Evolutionary conservation across 495 filamentous ascomycete species (phyloP).

Genomic region (Aspergillus kassunensis): DNA sequence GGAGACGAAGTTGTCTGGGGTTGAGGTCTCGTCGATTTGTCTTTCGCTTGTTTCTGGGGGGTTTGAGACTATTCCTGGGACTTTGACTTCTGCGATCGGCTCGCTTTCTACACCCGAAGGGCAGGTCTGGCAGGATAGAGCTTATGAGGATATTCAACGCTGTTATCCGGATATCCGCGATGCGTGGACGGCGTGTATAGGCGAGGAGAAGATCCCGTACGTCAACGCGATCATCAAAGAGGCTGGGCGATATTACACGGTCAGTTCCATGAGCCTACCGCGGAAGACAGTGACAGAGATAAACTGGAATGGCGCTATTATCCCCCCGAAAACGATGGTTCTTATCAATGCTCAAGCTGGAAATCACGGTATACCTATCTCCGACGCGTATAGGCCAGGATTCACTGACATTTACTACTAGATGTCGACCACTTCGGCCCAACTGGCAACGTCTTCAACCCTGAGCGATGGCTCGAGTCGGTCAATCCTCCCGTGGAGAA

Average conservation of each 20-base stretch:
- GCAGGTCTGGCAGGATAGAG: slow-evolving; percentile 46
- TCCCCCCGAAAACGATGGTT: slow-evolving; percentile 52
- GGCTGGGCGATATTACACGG: slow-evolving; percentile 52
- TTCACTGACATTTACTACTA: slow-evolving; percentile 12
- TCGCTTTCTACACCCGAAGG: slow-evolving; percentile 45
- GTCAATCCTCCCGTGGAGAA: slow-evolving; percentile 34
- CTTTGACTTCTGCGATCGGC: slow-evolving; percentile 44
- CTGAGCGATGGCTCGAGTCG: slow-evolving; percentile 47
- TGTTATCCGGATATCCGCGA: slow-evolving; percentile 43
- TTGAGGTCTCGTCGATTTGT: slow-evolving; percentile 49
- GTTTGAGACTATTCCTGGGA: slow-evolving; percentile 50
- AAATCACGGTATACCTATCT: slow-evolving; percentile 46
- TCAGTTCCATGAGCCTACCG: slow-evolving; percentile 50
- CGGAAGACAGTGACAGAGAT: slow-evolving; percentile 50
- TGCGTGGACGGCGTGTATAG: slow-evolving; percentile 44
- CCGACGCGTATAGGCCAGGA: neutral
- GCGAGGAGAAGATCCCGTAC: slow-evolving; percentile 47
- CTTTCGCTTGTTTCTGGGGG: slow-evolving; percentile 49
- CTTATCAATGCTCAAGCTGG: slow-evolving; percentile 56
- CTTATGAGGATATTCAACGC: slow-evolving; percentile 51
- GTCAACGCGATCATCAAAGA: slow-evolving; percentile 52
- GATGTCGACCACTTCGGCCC: slow-evolving; percentile 50
- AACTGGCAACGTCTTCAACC: slow-evolving; percentile 47
- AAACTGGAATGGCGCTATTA: slow-evolving; percentile 52
- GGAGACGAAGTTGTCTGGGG: slow-evolving; percentile 44